Percentiles rank a stretch among this genome's conserved stretches.
Evolutionary conservation across 441 rosid species (phyloP).

Genomic region (Pelargonium myrrhifolium): DNA sequence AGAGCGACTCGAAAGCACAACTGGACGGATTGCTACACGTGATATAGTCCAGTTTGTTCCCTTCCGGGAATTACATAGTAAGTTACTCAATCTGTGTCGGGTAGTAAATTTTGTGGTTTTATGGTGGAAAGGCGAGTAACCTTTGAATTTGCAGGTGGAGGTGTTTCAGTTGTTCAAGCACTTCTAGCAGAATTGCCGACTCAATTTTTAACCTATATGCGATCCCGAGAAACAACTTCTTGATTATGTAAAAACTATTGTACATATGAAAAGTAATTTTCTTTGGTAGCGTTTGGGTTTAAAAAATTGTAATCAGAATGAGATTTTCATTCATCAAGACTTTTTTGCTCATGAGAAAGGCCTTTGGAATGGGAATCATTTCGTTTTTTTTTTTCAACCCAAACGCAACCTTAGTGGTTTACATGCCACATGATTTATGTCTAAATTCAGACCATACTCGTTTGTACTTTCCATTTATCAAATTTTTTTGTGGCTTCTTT

Average conservation of each 20-base stretch:
- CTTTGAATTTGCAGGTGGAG: conserved; percentile 50
- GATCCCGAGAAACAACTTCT: conserved; percentile 30
- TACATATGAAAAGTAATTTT: conserved; percentile 22
- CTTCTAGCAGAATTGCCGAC: conserved; percentile 78
- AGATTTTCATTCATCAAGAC: too few species aligned
- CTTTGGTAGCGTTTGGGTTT: background rate
- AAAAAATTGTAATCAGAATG: too few species aligned
- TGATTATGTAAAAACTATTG: conserved; percentile 25
- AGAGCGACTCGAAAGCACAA: conserved; percentile 73
- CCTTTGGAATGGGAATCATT: too few species aligned
- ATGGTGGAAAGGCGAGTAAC: conserved; percentile 1
- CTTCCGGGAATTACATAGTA: conserved; percentile 42
- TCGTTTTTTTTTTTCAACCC: too few species aligned
- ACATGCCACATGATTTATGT: too few species aligned
- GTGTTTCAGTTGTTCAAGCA: conserved; percentile 60
- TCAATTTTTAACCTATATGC: conserved; percentile 75
- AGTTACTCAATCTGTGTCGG: background rate
- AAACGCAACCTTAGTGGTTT: too few species aligned
- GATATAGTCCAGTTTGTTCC: conserved; percentile 92
- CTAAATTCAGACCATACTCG: too few species aligned
- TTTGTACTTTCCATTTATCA: too few species aligned
- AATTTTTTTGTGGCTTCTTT: too few species aligned
- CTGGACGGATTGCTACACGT: conserved; percentile 78
- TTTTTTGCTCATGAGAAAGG: too few species aligned
- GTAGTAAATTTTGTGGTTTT: background rate